phyloP scores from a whole-genome alignment of 2,329 filamentous ascomycete genomes.

The Xylariaceae sp. region DNA sequence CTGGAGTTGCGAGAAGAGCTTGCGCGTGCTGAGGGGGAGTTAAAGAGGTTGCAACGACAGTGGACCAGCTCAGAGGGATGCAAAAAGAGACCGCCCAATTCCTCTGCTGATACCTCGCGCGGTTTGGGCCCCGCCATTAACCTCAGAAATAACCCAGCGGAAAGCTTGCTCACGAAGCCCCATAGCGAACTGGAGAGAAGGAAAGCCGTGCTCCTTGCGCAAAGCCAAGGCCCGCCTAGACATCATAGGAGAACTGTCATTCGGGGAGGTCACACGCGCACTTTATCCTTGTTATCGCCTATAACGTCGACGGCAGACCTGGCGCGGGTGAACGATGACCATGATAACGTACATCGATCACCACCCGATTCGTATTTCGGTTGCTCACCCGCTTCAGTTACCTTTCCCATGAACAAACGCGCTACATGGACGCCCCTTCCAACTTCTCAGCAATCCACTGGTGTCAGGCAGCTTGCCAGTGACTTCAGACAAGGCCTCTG shows the following conservation, averaged over 20 bases:
- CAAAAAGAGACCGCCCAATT: conserved; percentile 66
- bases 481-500: conserved; percentile 86
- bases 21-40: conserved; percentile 70
- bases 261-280: conserved; percentile 57
- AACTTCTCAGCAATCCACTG: conserved; percentile 38
- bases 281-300: conserved; percentile 77
- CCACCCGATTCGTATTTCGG: conserved; percentile 30
- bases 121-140: conserved; percentile 25
- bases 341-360: conserved; percentile 39
- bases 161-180: conserved; percentile 36
- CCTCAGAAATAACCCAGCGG: conserved; percentile 32
- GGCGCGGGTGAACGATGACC: conserved; percentile 38
- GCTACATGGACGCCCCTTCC: conserved; percentile 55
- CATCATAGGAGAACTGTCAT: conserved; percentile 59
- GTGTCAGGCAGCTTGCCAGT: conserved; percentile 72
- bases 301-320: conserved; percentile 44
- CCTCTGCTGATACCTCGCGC: conserved; percentile 54
- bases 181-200: conserved; percentile 66
- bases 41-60: conserved; percentile 72
- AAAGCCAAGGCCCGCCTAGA: conserved; percentile 38
- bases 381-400: conserved; percentile 33
- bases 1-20: conserved; percentile 89
- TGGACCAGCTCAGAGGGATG: conserved; percentile 74
- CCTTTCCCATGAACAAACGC: conserved; percentile 45
- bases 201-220: conserved; percentile 57